Conservation (phyloP, 176 grass and related monocot genomes). For the Puya raimondii region DNA sequence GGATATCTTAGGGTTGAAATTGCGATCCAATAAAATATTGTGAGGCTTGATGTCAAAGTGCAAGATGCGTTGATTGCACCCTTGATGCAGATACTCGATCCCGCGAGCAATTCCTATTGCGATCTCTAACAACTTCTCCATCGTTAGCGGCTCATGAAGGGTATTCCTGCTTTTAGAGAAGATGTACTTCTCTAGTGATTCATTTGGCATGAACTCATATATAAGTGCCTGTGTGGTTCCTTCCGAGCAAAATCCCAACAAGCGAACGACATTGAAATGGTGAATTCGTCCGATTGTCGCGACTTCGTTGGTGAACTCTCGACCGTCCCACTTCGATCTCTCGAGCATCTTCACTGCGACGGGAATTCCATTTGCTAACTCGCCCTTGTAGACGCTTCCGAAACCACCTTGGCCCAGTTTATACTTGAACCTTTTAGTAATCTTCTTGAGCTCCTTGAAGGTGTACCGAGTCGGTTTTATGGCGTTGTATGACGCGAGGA, state of each 20-base stretch:
- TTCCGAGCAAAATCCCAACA: not conserved
- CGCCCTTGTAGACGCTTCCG: slow-evolving; percentile 1
- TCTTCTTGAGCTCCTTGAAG: not conserved
- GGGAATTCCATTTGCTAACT: not conserved
- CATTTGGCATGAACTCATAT: slow-evolving; percentile 7
- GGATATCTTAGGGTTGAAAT: slow-evolving; percentile 5
- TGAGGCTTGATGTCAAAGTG: slow-evolving; percentile 12
- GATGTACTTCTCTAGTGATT: slow-evolving; percentile 7
- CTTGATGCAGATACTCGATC: slow-evolving; percentile 5
- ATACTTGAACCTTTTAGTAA: slow-evolving; percentile 2
- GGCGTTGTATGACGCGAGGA: not conserved
- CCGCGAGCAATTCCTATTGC: not conserved
- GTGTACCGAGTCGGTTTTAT: not conserved
- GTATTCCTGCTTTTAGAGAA: not conserved
- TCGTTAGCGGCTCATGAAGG: not conserved
- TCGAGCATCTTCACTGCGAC: slow-evolving; percentile 1
- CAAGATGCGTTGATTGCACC: slow-evolving; percentile 9
- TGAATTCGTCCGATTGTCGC: slow-evolving; percentile 2
- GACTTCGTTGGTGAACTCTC: slow-evolving; percentile 8
- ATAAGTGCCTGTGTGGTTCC: not conserved
- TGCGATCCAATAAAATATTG: not conserved
- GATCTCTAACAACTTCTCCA: not conserved
- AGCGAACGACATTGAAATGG: slow-evolving; percentile 2
- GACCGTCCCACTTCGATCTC: not conserved
- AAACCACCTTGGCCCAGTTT: slow-evolving; percentile 5